These are phyloP conservation scores for Starmera caribaea DNA, from an alignment of 805 yeast species.

Conservation along the genomic window DNA sequence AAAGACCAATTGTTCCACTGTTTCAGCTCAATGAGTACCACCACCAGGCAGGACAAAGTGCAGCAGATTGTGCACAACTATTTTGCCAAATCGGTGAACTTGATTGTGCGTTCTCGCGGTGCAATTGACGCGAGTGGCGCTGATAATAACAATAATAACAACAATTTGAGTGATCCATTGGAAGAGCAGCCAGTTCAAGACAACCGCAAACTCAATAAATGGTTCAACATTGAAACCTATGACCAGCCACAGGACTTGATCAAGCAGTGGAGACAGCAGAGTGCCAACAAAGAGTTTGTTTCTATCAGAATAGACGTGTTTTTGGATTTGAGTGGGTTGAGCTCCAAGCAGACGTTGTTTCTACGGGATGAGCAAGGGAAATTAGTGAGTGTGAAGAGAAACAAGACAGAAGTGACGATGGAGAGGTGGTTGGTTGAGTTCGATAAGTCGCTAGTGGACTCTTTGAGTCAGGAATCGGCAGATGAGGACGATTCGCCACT, in stretches of 20 bases:
- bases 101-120: conserved; percentile 40
- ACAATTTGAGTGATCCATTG: conserved; percentile 7
- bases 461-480: conserved; percentile 2
- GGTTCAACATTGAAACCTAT: conserved; percentile 51
- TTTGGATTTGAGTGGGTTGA: conserved; percentile 52
- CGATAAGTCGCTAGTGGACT: conserved; percentile 35
- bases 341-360: conserved; percentile 48
- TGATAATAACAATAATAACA: conserved; percentile 11
- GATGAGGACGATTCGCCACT: conserved; percentile 47
- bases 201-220: conserved; percentile 32
- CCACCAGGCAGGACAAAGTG: conserved; percentile 13
- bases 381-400: conserved; percentile 49
- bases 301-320: conserved; percentile 29
- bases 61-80: conserved; percentile 34
- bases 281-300: too few species aligned
- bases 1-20: too few species aligned
- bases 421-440: conserved; percentile 92
- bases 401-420: conserved; percentile 76
- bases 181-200: too few species aligned
- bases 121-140: conserved; percentile 12
- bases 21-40: conserved; percentile 1
- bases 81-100: conserved; percentile 52
- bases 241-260: conserved; percentile 11
- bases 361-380: conserved; percentile 45
- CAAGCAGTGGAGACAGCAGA: too few species aligned